Percentiles rank a stretch among this genome's conserved stretches.
These are phyloP conservation scores for Dendrothele bispora DNA, from an alignment of 768 basidiomycete species.

Conservation along the genomic window DNA sequence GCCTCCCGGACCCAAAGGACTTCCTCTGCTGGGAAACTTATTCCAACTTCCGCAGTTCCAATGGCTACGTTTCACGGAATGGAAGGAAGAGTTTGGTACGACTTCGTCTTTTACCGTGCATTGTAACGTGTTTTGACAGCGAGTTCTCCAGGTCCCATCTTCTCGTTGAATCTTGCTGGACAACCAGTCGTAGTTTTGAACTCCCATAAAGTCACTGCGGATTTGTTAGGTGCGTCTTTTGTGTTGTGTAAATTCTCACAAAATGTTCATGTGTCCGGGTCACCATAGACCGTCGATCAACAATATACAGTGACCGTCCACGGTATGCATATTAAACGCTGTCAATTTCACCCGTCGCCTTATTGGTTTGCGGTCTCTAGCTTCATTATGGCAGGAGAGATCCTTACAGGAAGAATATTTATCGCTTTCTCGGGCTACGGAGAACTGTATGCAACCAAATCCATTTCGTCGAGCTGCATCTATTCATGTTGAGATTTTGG, in stretches of 20 bases:
- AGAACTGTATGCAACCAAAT: conserved; percentile 13
- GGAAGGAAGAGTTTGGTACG: conserved; percentile 17
- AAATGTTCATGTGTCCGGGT: background rate
- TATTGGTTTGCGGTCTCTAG: no score
- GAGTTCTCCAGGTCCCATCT: conserved; percentile 8
- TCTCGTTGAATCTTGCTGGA: conserved; percentile 11
- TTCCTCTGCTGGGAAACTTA: conserved; percentile 21
- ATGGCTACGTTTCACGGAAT: conserved; percentile 16
- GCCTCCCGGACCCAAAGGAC: conserved; percentile 21
- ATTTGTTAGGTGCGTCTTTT: conserved; percentile 20
- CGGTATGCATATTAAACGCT: no score
- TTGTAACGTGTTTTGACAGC: background rate
- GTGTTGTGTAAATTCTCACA: background rate
- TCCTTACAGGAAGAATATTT: conserved; percentile 22
- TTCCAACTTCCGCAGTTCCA: conserved; percentile 15
- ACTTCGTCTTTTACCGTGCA: background rate
- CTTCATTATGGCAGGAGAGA: conserved; percentile 24
- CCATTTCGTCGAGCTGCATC: no score
- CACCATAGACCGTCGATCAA: conserved; percentile 22
- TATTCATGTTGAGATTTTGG: no score
- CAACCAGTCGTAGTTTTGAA: conserved; percentile 25
- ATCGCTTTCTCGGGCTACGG: conserved; percentile 18
- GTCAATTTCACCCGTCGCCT: no score
- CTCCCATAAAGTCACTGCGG: conserved; percentile 22
- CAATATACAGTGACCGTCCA: conserved; percentile 18